phyloP scores from a whole-genome alignment of 306 rosid species.

The Trifolium repens region DNA sequence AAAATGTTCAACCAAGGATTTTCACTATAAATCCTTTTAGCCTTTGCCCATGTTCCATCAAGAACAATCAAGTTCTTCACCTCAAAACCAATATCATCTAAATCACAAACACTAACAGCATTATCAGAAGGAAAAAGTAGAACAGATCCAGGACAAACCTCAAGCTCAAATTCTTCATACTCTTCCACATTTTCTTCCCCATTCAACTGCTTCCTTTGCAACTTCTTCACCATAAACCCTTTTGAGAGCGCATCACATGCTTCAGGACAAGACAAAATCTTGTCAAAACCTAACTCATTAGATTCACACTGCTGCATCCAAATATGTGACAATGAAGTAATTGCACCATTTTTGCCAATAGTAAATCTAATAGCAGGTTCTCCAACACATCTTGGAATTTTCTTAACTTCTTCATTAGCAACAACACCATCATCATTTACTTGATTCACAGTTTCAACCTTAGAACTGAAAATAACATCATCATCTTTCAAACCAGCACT shows the following conservation, averaged over 20 bases:
- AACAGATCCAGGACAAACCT: constrained; percentile 67
- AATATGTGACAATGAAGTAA: constrained; percentile 56
- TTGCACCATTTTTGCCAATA: constrained; percentile 65
- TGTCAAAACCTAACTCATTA: constrained; percentile 42
- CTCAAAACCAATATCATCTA: constrained; percentile 48
- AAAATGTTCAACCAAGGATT: constrained; percentile 80
- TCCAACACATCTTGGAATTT: constrained; percentile 5
- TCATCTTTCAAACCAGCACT: constrained; percentile 17
- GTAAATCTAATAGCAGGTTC: constrained; percentile 49
- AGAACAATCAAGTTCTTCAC: constrained; percentile 75
- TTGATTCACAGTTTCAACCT: background rate
- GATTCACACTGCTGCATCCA: constrained; percentile 52
- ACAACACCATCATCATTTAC: constrained; percentile 5
- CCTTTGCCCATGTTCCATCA: constrained; percentile 97
- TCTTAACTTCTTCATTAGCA: constrained; percentile 35
- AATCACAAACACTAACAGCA: constrained; percentile 51
- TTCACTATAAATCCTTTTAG: constrained; percentile 76
- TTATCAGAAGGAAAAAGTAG: constrained; percentile 76
- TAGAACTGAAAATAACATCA: background rate
- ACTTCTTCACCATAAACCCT: constrained; percentile 72
- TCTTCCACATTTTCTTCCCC: constrained; percentile 52
- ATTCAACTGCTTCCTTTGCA: constrained; percentile 48
- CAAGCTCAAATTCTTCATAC: constrained; percentile 66
- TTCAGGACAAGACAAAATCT: constrained; percentile 48
- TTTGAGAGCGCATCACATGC: constrained; percentile 65